A percentile compares a stretch with the other conserved stretches of the same genome.
Conservation (phyloP, 495 filamentous ascomycete species). For the Penicillium maclennaniae region DNA sequence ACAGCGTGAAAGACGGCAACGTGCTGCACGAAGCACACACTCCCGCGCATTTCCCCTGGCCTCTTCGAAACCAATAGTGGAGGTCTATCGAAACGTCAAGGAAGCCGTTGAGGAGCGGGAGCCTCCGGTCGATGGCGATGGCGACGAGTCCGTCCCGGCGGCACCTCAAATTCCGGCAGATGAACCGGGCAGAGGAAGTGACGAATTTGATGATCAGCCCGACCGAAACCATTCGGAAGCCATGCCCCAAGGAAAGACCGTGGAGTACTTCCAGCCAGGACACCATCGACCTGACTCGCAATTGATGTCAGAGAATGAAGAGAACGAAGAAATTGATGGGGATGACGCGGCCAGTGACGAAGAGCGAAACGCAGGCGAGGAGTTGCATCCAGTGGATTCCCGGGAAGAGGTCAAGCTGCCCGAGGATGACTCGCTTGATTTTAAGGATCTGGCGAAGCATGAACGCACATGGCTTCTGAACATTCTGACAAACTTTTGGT, state of each 20-base stretch:
- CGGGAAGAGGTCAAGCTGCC: slow-evolving; percentile 58
- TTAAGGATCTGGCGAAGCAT: slow-evolving; percentile 80
- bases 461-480: slow-evolving; percentile 90
- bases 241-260: slow-evolving; percentile 21
- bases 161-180: slow-evolving; percentile 27
- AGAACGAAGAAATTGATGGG: slow-evolving; percentile 56
- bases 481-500: slow-evolving; percentile 96
- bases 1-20: slow-evolving; percentile 74
- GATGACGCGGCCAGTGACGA: slow-evolving; percentile 62
- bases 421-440: slow-evolving; percentile 52
- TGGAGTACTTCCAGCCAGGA: slow-evolving; percentile 48
- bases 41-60: slow-evolving; percentile 82
- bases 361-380: slow-evolving; percentile 61
- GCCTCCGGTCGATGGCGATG: slow-evolving; percentile 63
- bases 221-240: slow-evolving; percentile 18
- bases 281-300: slow-evolving; percentile 50
- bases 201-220: slow-evolving; percentile 26
- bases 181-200: slow-evolving; percentile 24
- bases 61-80: slow-evolving; percentile 92
- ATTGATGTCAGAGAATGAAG: slow-evolving; percentile 63
- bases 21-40: slow-evolving; percentile 75
- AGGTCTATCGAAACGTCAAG: slow-evolving; percentile 88
- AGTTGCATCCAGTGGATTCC: slow-evolving; percentile 62
- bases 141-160: slow-evolving; percentile 37
- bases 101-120: slow-evolving; percentile 86